Evolutionary conservation across 805 yeast genomes (phyloP).

Genomic region (Teunomyces gatunensis): DNA sequence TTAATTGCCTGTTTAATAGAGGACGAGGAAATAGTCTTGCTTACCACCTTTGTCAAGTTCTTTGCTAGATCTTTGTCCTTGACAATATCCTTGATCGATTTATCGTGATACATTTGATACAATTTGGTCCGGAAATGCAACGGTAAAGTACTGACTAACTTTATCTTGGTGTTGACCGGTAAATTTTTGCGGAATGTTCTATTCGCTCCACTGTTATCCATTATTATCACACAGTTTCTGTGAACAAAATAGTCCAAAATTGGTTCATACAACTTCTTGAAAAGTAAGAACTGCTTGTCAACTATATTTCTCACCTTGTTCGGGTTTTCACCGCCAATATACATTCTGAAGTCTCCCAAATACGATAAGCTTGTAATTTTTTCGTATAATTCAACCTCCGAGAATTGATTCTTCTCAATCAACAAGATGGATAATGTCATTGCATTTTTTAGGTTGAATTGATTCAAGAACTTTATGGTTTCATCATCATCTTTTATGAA

Average conservation of each 20-base stretch:
- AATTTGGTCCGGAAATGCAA: constrained; percentile 17
- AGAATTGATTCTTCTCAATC: constrained; percentile 37
- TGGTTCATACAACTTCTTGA: constrained; percentile 74
- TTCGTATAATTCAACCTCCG: constrained; percentile 66
- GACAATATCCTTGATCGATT: constrained; percentile 43
- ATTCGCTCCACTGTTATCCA: constrained; percentile 9
- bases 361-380: constrained; percentile 81
- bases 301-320: constrained; percentile 85
- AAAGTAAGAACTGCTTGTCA: constrained; percentile 63
- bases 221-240: constrained; percentile 16
- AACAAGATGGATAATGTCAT: constrained; percentile 64
- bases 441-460: constrained; percentile 75
- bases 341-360: constrained; percentile 85
- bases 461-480: constrained; percentile 63
- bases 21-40: constrained; percentile 57
- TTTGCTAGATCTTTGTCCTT: constrained; percentile 35
- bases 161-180: constrained; percentile 15
- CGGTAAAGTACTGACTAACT: constrained; percentile 24
- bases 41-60: constrained; percentile 26
- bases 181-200: constrained; percentile 18
- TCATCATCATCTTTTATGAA: constrained; percentile 59
- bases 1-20: constrained; percentile 74
- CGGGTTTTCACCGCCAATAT: constrained; percentile 88
- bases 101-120: constrained; percentile 30
- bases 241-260: constrained; percentile 28